These are phyloP conservation scores for Escovopsis sp. DNA, from an alignment of 2,329 filamentous ascomycete species.

Conservation along the genomic window DNA sequence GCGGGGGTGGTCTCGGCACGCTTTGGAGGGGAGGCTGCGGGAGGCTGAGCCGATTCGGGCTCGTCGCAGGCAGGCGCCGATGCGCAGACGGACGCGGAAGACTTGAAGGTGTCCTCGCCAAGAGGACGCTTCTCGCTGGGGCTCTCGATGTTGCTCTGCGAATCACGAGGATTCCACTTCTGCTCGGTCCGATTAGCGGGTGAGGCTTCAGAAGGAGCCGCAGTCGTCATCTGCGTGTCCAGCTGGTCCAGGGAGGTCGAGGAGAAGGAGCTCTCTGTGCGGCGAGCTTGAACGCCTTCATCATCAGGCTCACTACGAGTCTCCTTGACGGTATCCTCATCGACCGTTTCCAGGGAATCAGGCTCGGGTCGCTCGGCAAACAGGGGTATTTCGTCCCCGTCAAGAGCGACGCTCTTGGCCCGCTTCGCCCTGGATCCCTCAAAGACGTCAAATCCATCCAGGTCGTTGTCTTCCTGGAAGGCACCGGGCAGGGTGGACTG, in stretches of 20 bases:
- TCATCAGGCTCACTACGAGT: slow-evolving; percentile 12
- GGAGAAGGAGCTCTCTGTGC: slow-evolving; percentile 37
- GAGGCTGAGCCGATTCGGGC: slow-evolving; percentile 12
- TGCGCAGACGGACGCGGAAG: slow-evolving; percentile 45
- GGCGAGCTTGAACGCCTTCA: slow-evolving; percentile 28
- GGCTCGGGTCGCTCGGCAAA: slow-evolving; percentile 46
- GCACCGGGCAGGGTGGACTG: slow-evolving; percentile 13
- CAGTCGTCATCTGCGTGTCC: slow-evolving; percentile 37
- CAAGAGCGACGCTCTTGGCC: slow-evolving; percentile 46
- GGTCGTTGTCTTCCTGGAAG: slow-evolving; percentile 13
- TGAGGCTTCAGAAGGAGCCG: slow-evolving; percentile 38
- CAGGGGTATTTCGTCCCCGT: slow-evolving; percentile 57
- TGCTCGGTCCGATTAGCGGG: slow-evolving; percentile 33
- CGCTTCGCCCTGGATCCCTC: slow-evolving; percentile 64
- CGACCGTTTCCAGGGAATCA: slow-evolving; percentile 8
- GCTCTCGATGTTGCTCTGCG: slow-evolving; percentile 20
- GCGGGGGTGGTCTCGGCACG: slow-evolving; percentile 9
- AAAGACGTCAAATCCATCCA: slow-evolving; percentile 41
- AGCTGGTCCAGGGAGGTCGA: slow-evolving; percentile 39
- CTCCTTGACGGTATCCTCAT: slow-evolving; percentile 11
- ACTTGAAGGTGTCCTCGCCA: slow-evolving; percentile 24
- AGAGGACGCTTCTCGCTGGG: neutral
- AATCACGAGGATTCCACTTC: slow-evolving; percentile 37
- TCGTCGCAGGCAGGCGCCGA: slow-evolving; percentile 47
- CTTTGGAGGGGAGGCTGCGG: slow-evolving; percentile 8